Conservation (phyloP, 2,329 filamentous ascomycete species). For the Dothiorella sarmentorum region DNA sequence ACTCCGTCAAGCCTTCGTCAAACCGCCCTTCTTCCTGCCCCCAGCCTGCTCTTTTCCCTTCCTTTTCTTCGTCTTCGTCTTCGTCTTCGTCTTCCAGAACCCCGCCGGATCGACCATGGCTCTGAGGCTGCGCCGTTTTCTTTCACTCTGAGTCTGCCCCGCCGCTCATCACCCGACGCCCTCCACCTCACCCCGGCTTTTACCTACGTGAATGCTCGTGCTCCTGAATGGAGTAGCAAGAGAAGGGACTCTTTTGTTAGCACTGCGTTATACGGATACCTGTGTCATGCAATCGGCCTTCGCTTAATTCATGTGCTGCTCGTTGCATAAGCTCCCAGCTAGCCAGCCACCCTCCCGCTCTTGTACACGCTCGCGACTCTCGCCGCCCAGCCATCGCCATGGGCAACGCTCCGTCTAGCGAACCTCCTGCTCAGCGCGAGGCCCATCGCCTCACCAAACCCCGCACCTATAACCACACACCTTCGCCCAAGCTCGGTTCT, state of each 20-base stretch:
- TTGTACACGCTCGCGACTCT: background rate
- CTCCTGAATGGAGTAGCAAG: background rate
- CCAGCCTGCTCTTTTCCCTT: background rate
- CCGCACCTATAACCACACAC: conserved; percentile 6
- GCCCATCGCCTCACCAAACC: conserved; percentile 6
- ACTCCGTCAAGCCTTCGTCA: too few species aligned
- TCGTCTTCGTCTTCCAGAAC: background rate
- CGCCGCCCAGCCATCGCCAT: conserved; percentile 12
- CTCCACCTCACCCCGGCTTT: background rate
- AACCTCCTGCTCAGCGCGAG: background rate
- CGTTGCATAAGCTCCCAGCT: background rate
- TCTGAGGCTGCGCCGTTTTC: background rate
- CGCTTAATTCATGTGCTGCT: background rate
- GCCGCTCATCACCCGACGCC: background rate
- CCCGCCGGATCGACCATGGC: background rate
- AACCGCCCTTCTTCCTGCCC: too few species aligned
- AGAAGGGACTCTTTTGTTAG: background rate
- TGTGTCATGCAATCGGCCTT: background rate
- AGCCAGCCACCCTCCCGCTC: background rate
- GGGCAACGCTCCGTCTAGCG: conserved; percentile 1
- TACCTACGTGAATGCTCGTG: background rate
- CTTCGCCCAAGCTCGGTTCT: background rate
- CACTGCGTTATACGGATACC: background rate
- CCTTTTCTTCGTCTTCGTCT: background rate
- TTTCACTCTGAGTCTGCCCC: too few species aligned